phyloP scores from a whole-genome alignment of 495 filamentous ascomycete genomes.

The Aspergillus wentii region DNA sequence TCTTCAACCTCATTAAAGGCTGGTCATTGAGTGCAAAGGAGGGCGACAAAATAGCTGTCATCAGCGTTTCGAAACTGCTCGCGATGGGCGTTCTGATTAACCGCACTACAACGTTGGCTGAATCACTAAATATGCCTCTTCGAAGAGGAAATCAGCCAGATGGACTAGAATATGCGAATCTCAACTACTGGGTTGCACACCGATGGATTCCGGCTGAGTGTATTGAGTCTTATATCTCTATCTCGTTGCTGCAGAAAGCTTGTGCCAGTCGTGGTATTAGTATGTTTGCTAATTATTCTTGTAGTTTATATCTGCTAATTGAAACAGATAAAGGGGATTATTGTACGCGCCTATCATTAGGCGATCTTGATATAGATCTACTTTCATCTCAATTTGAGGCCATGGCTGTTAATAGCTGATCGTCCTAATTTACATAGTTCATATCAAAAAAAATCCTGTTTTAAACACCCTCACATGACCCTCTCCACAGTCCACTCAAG shows the following conservation, averaged over 20 bases:
- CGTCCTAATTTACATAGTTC: too few relatives aligned
- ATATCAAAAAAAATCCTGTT: too few relatives aligned
- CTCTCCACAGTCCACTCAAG: constrained; percentile 1
- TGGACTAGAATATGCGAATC: background rate
- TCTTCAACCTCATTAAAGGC: background rate
- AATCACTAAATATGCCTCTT: background rate
- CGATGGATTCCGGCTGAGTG: background rate
- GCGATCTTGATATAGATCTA: too few relatives aligned
- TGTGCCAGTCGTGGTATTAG: too few relatives aligned
- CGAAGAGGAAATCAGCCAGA: background rate
- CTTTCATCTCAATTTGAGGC: too few relatives aligned
- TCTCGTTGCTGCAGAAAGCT: background rate
- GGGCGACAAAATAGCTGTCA: background rate
- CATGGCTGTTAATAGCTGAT: too few relatives aligned
- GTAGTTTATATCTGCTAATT: too few relatives aligned
- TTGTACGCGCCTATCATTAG: too few relatives aligned
- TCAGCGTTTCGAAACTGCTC: background rate
- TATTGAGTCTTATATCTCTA: background rate
- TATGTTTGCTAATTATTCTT: too few relatives aligned
- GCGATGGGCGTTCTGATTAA: background rate
- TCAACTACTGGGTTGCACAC: background rate
- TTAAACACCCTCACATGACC: too few relatives aligned
- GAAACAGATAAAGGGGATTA: too few relatives aligned
- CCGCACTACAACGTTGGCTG: background rate
- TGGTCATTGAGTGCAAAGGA: background rate